A percentile compares a stretch with the other conserved stretches of the same genome.
These are phyloP conservation scores for Alternaria triticimaculans DNA, from an alignment of 2,329 filamentous ascomycete genomes.

Conservation along the genomic window DNA sequence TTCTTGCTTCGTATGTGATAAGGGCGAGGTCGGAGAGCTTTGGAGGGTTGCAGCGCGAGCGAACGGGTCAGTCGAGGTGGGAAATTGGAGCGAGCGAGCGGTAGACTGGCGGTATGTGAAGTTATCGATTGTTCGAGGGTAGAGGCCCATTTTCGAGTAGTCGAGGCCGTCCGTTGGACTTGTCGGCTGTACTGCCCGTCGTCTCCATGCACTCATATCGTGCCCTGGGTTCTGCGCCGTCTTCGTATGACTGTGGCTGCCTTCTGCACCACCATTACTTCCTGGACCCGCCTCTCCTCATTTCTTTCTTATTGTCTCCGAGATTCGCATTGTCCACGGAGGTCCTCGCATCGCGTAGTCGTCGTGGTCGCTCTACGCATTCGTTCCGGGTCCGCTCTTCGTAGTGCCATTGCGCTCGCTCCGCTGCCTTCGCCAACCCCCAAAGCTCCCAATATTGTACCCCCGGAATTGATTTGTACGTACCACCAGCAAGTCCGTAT, in stretches of 20 bases:
- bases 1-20: not conserved
- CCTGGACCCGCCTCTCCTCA: too few relatives aligned
- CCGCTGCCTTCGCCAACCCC: slow-evolving; percentile 10
- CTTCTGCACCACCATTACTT: rapidly evolving
- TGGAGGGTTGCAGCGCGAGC: not conserved
- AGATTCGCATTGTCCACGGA: not conserved
- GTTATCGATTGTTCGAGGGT: rapidly evolving
- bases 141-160: too few relatives aligned
- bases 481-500: slow-evolving; percentile 82
- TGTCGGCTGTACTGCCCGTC: not conserved
- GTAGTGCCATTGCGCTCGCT: slow-evolving; percentile 27
- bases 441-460: slow-evolving; percentile 6
- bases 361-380: slow-evolving; percentile 7
- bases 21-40: not conserved
- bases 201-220: not conserved
- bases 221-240: not conserved
- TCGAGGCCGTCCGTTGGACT: not conserved
- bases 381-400: slow-evolving; percentile 14
- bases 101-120: too few relatives aligned
- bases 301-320: rapidly evolving
- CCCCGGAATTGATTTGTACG: slow-evolving; percentile 41
- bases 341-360: not conserved
- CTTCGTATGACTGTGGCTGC: not conserved
- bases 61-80: not conserved
- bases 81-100: not conserved